Evolutionary conservation across 768 basidiomycete genomes (phyloP), one percentile per base, ranked within the genome.

Genomic region (Leccinum barrowsii): DNA sequence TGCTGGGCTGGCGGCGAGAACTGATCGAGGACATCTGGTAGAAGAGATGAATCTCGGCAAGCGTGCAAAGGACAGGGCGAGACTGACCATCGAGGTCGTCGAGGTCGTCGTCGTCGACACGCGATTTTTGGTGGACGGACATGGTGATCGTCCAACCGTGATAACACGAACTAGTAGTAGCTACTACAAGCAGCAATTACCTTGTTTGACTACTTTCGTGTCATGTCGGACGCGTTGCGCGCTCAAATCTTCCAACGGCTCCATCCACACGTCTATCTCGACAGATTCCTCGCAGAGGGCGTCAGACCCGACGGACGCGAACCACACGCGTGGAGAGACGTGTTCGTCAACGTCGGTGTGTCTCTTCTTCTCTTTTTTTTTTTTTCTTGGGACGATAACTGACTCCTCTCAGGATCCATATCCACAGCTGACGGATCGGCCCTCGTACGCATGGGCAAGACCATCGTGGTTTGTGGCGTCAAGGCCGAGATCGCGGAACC

Each of bases 401-500:
- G 17, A 10, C 26, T 4, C 17, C 22, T 13, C 40, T 40, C 26
- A 54, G 94, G 94, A 53, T 96, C 95, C 2, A 89, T 99, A 76
- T 88, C 91, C 1, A 98, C 97, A 0, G 94, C 97, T 0, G 83
- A 94, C 61, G 94, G 95, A 0, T 97, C 94, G 5, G 87, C 95
- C 0, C 86, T 99, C 42, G 92, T 98, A 4, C 79, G 93, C 26
- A 70, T 98, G 59, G 97, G 97, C 19, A 82, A 91, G 50, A 97
- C 96, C n/a, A 98, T 93, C 1, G 79, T 98, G 37, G 91, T 98
- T 0, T 98, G 95, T 66, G 97, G 97, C 1, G 85, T 99, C 63
- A 98, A 97, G 70, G 94, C 93, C 13, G 95, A 98, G 74, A 88
- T 96, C 42, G 88, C 93, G 26, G 91, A 94, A 66, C 96, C 96